These are phyloP conservation scores for barrel medic (Medicago truncatula) DNA, from an alignment of 306 rosid genomes.

Conservation along the genomic window MtrunA17r5.0-ANR NC_053045.1:54639001-54639500, in stretches of 20 bases:
- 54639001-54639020: slow-evolving; percentile 11
- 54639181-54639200: slow-evolving; percentile 18
- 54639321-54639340: slow-evolving; percentile 54
- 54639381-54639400: not conserved
- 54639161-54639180: slow-evolving; percentile 47
- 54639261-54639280: slow-evolving; percentile 51
- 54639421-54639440: not conserved
- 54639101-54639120: slow-evolving; percentile 54
- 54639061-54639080: slow-evolving; percentile 59
- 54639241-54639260: slow-evolving; percentile 53
- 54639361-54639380: slow-evolving; percentile 42
- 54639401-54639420: not conserved
- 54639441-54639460: not conserved
- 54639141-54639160: slow-evolving; percentile 54
- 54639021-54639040: slow-evolving; percentile 61
- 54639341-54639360: slow-evolving; percentile 47
- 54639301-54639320: slow-evolving; percentile 55
- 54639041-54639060: slow-evolving; percentile 61
- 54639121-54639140: slow-evolving; percentile 54
- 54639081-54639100: slow-evolving; percentile 52
- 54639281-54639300: slow-evolving; percentile 49
- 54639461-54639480: too few relatives aligned
- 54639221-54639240: slow-evolving; percentile 23
- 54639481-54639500: too few relatives aligned
- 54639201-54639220: not conserved